These are phyloP conservation scores for Candida gigantensis DNA, from an alignment of 1,139 yeast genomes.

Conservation along the genomic window DNA sequence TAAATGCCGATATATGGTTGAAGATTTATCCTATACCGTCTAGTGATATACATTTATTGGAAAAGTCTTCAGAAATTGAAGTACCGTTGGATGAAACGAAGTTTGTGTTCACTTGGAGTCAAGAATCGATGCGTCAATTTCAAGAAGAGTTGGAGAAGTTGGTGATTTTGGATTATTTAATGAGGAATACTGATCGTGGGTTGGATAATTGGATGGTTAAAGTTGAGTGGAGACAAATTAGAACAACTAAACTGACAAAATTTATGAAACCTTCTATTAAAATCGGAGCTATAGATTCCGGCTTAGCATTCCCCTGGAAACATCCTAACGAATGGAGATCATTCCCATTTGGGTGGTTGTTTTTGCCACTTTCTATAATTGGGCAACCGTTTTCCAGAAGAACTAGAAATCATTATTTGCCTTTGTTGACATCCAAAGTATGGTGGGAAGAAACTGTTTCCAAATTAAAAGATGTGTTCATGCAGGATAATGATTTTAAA, in stretches of 20 bases:
- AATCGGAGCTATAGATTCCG: conserved; percentile 78
- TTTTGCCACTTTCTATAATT: conserved; percentile 61
- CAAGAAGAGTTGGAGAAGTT: conserved; percentile 66
- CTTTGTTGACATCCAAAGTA: conserved; percentile 55
- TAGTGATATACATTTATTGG: conserved; percentile 21
- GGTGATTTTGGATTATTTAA: conserved; percentile 69
- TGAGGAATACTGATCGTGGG: conserved; percentile 77
- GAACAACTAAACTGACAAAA: conserved; percentile 8
- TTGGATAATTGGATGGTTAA: conserved; percentile 79
- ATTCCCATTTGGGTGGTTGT: conserved; percentile 80
- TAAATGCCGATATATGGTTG: conserved; percentile 64
- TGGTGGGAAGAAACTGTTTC: conserved; percentile 73
- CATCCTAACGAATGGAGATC: conserved; percentile 84
- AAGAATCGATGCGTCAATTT: conserved; percentile 49
- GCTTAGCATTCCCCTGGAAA: conserved; percentile 79
- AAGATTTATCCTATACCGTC: conserved; percentile 58
- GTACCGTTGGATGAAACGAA: conserved; percentile 19
- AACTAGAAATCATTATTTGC: conserved; percentile 60
- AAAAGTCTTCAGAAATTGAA: conserved; percentile 21
- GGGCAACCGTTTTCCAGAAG: conserved; percentile 66
- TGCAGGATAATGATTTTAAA: conserved; percentile 61
- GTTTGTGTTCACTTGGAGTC: conserved; percentile 54
- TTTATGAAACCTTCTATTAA: conserved; percentile 41
- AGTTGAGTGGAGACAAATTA: conserved; percentile 45
- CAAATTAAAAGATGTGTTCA: conserved; percentile 50